phyloP scores from a whole-genome alignment of 768 basidiomycete species.

The Mycena kentingensis region DNA sequence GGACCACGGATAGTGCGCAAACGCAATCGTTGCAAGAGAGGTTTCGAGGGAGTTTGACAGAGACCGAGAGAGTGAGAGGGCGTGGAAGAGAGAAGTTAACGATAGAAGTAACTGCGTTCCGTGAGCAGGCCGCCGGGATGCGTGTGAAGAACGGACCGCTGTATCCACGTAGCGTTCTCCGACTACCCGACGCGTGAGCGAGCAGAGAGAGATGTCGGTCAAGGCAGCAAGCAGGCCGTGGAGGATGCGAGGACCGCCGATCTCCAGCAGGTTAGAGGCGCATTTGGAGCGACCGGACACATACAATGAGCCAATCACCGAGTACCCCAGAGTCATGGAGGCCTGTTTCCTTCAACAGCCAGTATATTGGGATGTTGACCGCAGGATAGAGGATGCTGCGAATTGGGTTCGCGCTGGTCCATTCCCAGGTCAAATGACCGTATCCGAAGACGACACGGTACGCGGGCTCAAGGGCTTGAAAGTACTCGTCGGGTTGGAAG shows the following conservation, averaged over 20 bases:
- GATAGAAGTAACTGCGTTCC: constrained; percentile 70
- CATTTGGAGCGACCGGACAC: constrained; percentile 27
- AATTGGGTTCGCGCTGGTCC: constrained; percentile 70
- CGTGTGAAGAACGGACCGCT: constrained; percentile 54
- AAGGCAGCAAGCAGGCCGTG: constrained; percentile 77
- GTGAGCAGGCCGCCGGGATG: background rate
- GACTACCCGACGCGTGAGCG: constrained; percentile 58
- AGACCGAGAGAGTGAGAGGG: constrained; percentile 79
- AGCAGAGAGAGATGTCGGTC: constrained; percentile 75
- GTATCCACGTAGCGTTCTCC: constrained; percentile 59
- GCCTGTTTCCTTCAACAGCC: constrained; percentile 56
- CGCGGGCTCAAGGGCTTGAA: constrained; percentile 91
- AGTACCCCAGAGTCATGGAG: constrained; percentile 46
- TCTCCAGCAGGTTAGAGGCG: constrained; percentile 41
- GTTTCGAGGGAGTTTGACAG: constrained; percentile 94
- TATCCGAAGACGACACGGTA: constrained; percentile 88
- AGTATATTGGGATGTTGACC: constrained; percentile 79
- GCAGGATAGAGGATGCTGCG: constrained; percentile 82
- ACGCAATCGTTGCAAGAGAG: constrained; percentile 75
- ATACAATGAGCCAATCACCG: constrained; percentile 61
- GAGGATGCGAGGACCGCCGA: constrained; percentile 70
- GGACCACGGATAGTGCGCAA: constrained; percentile 78
- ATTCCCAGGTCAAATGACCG: constrained; percentile 96
- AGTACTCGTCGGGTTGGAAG: constrained; percentile 98
- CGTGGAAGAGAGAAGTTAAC: constrained; percentile 85